These are phyloP conservation scores for Tephrocybe sp. DNA, from an alignment of 768 basidiomycete species.

Conservation along the genomic window DNA sequence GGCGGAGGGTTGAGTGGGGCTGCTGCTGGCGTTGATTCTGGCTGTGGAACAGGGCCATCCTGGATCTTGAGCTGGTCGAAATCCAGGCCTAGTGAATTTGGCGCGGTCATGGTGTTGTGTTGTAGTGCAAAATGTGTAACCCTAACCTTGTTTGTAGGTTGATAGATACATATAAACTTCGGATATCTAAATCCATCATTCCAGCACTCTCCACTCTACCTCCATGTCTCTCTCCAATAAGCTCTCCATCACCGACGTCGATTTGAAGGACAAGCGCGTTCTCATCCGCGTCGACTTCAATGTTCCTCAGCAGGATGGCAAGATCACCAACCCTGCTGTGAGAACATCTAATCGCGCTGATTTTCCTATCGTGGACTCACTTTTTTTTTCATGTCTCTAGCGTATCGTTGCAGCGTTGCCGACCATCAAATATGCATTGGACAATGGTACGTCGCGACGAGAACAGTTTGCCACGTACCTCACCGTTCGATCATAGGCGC, in stretches of 20 bases:
- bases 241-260: slow-evolving; percentile 88
- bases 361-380: slow-evolving; percentile 14
- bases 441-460: slow-evolving; percentile 54
- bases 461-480: slow-evolving; percentile 6
- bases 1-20: slow-evolving; percentile 9
- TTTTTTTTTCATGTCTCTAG: slow-evolving; percentile 38
- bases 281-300: slow-evolving; percentile 97
- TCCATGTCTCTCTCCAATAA: slow-evolving; percentile 95
- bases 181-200: slow-evolving; percentile 10
- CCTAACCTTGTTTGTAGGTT: slow-evolving; percentile 27
- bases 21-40: neutral
- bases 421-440: slow-evolving; percentile 91
- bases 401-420: slow-evolving; percentile 97
- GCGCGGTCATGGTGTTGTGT: slow-evolving; percentile 38
- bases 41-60: slow-evolving; percentile 19
- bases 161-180: slow-evolving; percentile 8
- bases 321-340: slow-evolving; percentile 96
- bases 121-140: slow-evolving; percentile 19
- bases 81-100: slow-evolving; percentile 74
- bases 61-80: slow-evolving; percentile 51
- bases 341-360: slow-evolving; percentile 30
- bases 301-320: slow-evolving; percentile 86
- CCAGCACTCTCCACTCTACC: slow-evolving; percentile 20
- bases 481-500: slow-evolving; percentile 52
- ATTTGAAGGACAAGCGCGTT: slow-evolving; percentile 84